Evolutionary conservation across 306 rosid species (phyloP).

Genomic region (Dryas alaskensis): DNA sequence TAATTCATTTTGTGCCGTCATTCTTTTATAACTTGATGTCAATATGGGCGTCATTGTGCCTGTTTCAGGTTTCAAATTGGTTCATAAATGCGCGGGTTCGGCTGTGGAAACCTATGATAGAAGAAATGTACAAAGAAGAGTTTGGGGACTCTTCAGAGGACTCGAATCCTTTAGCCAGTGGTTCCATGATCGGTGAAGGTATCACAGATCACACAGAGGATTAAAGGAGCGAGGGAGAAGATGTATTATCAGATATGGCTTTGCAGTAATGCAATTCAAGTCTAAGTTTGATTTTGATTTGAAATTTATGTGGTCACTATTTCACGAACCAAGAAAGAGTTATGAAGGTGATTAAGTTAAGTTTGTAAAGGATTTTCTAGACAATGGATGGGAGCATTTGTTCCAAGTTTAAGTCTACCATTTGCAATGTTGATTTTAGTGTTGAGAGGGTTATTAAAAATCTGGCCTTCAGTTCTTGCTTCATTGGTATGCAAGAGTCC

Average conservation of each 20-base stretch:
- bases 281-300: neutral
- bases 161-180: conserved; percentile 47
- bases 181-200: conserved; percentile 45
- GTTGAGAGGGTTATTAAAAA: neutral
- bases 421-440: conserved; percentile 1
- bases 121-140: conserved; percentile 87
- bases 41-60: neutral
- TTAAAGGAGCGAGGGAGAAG: conserved; percentile 14
- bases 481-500: too few species aligned
- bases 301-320: neutral
- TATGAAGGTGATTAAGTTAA: neutral
- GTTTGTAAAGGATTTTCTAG: neutral
- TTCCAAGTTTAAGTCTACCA: neutral
- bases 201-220: conserved; percentile 52
- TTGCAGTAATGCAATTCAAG: neutral
- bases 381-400: too few species aligned
- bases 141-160: conserved; percentile 88
- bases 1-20: too few species aligned
- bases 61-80: conserved; percentile 80
- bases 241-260: neutral
- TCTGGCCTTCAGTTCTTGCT: neutral
- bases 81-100: conserved; percentile 85
- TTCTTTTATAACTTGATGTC: neutral
- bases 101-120: conserved; percentile 93
- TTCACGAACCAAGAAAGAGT: conserved; percentile 1